Evolutionary conservation across 495 filamentous ascomycete genomes (phyloP).

Genomic region (Penicillium fimorum): DNA sequence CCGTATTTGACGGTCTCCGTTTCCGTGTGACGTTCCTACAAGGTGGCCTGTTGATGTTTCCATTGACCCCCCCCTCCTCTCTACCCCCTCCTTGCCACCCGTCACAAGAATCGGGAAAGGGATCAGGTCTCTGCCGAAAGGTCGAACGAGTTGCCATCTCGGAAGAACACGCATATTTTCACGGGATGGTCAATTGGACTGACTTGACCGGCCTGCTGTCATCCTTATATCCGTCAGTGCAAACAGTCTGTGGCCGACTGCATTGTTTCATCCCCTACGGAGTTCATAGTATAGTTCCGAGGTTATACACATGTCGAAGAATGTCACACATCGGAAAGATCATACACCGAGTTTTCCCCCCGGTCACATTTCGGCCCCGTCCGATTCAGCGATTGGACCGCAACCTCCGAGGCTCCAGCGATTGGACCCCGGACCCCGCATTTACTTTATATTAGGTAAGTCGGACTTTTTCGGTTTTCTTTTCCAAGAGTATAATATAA

Average conservation of each 20-base stretch:
- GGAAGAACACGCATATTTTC: constrained; percentile 11
- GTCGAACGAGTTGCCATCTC: not conserved
- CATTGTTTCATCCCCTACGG: constrained; percentile 6
- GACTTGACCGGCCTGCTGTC: not conserved
- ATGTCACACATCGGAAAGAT: constrained; percentile 26
- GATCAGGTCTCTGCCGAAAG: constrained; percentile 9
- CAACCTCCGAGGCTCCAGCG: constrained; percentile 32
- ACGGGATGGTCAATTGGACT: constrained; percentile 7
- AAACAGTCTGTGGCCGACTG: constrained; percentile 22
- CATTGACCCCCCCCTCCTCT: no score
- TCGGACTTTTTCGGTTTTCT: not conserved
- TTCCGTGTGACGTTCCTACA: constrained; percentile 9
- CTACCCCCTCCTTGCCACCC: constrained; percentile 4
- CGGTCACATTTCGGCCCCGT: constrained; percentile 26
- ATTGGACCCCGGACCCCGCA: constrained; percentile 39
- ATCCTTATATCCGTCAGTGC: not conserved
- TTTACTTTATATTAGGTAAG: constrained; percentile 30
- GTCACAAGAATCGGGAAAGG: constrained; percentile 3
- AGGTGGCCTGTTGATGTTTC: not conserved
- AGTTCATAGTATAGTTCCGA: not conserved
- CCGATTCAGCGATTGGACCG: constrained; percentile 34
- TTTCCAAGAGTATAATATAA: no score
- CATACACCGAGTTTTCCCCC: constrained; percentile 24
- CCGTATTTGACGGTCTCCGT: constrained; percentile 8
- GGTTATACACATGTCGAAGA: constrained; percentile 10